Evolutionary conservation across 2,329 filamentous ascomycete genomes (phyloP).

Genomic region (Fusarium clavum): DNA sequence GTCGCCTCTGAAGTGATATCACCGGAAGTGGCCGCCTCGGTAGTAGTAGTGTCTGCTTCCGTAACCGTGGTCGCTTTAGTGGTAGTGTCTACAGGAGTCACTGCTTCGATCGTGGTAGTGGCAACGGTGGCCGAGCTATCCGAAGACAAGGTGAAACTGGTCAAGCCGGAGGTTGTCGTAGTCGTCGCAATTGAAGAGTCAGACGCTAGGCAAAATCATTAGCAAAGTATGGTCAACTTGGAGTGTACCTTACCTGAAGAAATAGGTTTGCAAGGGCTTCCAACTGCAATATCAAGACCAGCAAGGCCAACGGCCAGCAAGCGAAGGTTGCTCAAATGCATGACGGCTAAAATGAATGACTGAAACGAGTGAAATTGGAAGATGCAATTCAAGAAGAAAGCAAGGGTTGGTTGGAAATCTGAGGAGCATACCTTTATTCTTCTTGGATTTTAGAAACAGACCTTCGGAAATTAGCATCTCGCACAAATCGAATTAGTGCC

Average conservation of each 20-base stretch:
- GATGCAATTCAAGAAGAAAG: background rate
- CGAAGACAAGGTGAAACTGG: background rate
- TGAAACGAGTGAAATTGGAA: background rate
- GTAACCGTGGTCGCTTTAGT: background rate
- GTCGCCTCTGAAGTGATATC: background rate
- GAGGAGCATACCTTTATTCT: background rate
- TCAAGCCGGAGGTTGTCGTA: background rate
- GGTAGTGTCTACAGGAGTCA: background rate
- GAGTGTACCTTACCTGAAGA: background rate
- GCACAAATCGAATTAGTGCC: background rate
- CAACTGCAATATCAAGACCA: background rate
- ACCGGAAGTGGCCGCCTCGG: background rate
- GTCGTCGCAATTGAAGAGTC: background rate
- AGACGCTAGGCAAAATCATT: background rate
- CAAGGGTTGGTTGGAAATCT: accelerated
- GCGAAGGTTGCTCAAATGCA: background rate
- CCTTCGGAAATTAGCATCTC: background rate
- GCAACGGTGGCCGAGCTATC: background rate
- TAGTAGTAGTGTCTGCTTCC: background rate
- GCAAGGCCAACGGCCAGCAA: background rate
- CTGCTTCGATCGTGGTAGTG: background rate
- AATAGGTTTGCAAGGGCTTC: background rate
- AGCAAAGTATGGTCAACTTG: accelerated
- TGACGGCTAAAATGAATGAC: background rate
- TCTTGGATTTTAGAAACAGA: background rate